Evolutionary conservation across 352 stramenopile genomes (phyloP).

Genomic region (Globisporangium uncinulatum): DNA sequence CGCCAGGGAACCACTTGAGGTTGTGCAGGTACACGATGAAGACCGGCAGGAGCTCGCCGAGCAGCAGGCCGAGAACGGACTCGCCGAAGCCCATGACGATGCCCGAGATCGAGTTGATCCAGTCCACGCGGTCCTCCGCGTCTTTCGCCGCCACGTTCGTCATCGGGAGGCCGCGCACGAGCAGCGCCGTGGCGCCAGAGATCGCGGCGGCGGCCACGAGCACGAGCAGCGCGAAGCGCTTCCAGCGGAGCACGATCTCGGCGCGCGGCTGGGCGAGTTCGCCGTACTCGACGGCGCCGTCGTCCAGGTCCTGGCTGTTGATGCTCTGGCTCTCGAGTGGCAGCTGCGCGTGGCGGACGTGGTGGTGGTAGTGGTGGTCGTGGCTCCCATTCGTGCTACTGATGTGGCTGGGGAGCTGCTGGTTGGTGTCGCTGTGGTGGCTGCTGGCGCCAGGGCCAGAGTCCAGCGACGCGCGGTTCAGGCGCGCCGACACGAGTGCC

Average conservation of each 20-base stretch:
- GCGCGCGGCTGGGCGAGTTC: conserved; percentile 9
- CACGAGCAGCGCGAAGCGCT: conserved; percentile 10
- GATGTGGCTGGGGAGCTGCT: no score
- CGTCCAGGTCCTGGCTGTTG: not conserved
- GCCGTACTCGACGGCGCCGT: not conserved
- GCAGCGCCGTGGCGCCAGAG: conserved; percentile 27
- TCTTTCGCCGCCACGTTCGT: conserved; percentile 9
- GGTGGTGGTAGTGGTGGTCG: not conserved
- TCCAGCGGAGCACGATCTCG: conserved; percentile 17
- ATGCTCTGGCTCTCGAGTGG: not conserved
- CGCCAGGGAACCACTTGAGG: conserved; percentile 37
- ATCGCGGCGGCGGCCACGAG: conserved; percentile 33
- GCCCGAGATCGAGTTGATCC: conserved; percentile 19
- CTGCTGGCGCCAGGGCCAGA: not conserved
- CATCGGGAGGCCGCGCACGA: conserved; percentile 21
- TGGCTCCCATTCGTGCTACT: not conserved
- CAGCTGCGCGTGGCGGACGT: conserved; percentile 2
- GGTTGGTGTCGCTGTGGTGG: not conserved
- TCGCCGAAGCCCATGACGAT: conserved; percentile 17
- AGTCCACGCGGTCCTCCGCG: conserved; percentile 7
- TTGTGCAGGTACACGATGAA: conserved; percentile 23
- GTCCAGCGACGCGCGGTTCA: no score
- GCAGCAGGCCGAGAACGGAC: conserved; percentile 13
- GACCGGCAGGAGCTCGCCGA: conserved; percentile 17
- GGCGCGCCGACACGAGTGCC: no score